Evolutionary conservation across 169 alveolate species (phyloP).

Genomic region (Eimeria brunetti): DNA sequence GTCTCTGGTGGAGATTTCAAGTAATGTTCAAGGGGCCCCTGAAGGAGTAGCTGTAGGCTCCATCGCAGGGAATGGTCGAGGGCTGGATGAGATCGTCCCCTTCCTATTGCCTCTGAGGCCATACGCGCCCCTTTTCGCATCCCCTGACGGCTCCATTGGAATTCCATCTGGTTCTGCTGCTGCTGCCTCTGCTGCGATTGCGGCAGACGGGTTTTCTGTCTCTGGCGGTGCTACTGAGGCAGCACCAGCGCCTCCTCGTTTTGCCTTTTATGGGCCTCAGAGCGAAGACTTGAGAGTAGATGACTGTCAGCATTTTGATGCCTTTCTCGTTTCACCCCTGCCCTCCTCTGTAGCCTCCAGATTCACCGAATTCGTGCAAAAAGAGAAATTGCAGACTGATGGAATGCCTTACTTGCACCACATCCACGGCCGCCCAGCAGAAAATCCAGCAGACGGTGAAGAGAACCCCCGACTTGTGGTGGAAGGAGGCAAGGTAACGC

Average conservation of each 20-base stretch:
- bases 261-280: constrained; percentile 59
- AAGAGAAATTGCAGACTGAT: constrained; percentile 20
- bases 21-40: neutral
- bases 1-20: neutral
- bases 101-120: constrained; percentile 44
- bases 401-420: constrained; percentile 73
- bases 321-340: constrained; percentile 67
- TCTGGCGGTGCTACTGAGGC: neutral
- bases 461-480: constrained; percentile 76
- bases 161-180: neutral
- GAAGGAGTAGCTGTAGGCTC: neutral
- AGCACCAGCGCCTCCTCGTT: neutral
- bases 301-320: constrained; percentile 61
- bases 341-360: constrained; percentile 55
- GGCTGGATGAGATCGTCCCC: constrained; percentile 47
- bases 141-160: neutral
- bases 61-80: neutral
- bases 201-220: neutral
- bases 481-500: constrained; percentile 61
- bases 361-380: constrained; percentile 37
- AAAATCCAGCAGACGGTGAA: constrained; percentile 45
- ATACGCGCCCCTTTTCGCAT: constrained; percentile 25
- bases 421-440: constrained; percentile 62
- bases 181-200: neutral
- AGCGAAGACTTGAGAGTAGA: constrained; percentile 41